These are phyloP conservation scores for Lathyrus aphaca DNA, from an alignment of 306 rosid species.

Conservation along the genomic window DNA sequence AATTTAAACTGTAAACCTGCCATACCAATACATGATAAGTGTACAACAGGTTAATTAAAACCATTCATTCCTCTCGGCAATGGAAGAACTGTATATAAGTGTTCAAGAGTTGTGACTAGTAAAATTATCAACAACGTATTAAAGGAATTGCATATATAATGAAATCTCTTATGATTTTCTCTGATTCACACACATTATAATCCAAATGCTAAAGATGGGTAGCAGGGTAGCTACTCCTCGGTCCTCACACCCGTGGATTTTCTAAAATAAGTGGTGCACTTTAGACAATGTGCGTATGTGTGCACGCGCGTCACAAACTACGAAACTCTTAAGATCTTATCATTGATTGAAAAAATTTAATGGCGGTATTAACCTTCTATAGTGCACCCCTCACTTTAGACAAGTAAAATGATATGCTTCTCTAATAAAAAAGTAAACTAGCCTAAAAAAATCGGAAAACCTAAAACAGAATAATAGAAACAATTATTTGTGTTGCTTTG, in stretches of 20 bases:
- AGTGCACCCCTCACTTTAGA: slow-evolving; percentile 13
- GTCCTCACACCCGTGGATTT: neutral
- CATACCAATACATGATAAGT: neutral
- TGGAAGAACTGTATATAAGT: neutral
- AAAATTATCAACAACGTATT: neutral
- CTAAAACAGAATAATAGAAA: slow-evolving; percentile 11
- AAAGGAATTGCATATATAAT: neutral
- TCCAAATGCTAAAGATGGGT: neutral
- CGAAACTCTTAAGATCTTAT: neutral
- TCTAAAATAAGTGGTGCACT: slow-evolving; percentile 1
- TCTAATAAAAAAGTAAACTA: slow-evolving; percentile 8
- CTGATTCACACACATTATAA: neutral
- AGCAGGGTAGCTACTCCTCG: neutral
- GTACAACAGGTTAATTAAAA: neutral
- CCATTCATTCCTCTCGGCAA: neutral
- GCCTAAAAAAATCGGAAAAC: neutral
- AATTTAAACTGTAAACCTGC: neutral
- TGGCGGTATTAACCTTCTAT: neutral
- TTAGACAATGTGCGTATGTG: neutral
- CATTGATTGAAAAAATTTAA: slow-evolving; percentile 7
- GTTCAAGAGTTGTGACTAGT: slow-evolving; percentile 13
- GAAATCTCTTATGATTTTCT: neutral
- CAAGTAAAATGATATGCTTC: neutral
- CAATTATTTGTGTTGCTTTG: neutral
- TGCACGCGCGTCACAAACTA: neutral